Percentiles rank a stretch among this genome's conserved stretches.
These are phyloP conservation scores for Hibiscus trionum DNA, from an alignment of 345 rosid species.

Conservation along the genomic window DNA sequence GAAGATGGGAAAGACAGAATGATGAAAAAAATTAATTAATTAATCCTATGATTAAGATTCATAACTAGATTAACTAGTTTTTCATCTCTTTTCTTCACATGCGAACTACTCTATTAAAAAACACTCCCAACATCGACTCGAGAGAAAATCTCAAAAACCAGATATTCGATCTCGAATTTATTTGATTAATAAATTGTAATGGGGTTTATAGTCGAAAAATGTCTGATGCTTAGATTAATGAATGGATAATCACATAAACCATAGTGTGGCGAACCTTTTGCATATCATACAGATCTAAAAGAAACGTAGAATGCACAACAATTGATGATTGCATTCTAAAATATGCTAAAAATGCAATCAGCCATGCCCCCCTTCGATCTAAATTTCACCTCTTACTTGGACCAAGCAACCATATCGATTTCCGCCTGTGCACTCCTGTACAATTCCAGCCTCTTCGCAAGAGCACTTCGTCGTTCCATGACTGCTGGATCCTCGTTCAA, in stretches of 20 bases:
- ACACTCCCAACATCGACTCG: too few species aligned
- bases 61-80: too few species aligned
- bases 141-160: too few species aligned
- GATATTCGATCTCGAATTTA: too few species aligned
- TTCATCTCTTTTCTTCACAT: too few species aligned
- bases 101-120: too few species aligned
- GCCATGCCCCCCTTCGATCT: not conserved
- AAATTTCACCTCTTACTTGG: conserved; percentile 42
- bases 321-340: conserved; percentile 1
- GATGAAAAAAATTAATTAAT: too few species aligned
- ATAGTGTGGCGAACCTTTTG: conserved; percentile 2
- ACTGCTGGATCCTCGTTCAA: conserved; percentile 96
- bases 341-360: not conserved
- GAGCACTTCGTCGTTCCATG: conserved; percentile 85
- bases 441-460: conserved; percentile 83
- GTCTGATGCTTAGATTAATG: not conserved
- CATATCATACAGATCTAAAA: not conserved
- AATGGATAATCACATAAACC: not conserved
- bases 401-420: conserved; percentile 90
- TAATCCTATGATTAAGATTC: too few species aligned
- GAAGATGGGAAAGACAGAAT: too few species aligned
- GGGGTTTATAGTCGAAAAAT: too few species aligned
- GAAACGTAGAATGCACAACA: conserved; percentile 9
- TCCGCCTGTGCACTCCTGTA: conserved; percentile 94
- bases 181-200: too few species aligned